Base-by-base conservation (phyloP, 2,329 filamentous ascomycete genomes). In the Hypoxylon sp. region DNA sequence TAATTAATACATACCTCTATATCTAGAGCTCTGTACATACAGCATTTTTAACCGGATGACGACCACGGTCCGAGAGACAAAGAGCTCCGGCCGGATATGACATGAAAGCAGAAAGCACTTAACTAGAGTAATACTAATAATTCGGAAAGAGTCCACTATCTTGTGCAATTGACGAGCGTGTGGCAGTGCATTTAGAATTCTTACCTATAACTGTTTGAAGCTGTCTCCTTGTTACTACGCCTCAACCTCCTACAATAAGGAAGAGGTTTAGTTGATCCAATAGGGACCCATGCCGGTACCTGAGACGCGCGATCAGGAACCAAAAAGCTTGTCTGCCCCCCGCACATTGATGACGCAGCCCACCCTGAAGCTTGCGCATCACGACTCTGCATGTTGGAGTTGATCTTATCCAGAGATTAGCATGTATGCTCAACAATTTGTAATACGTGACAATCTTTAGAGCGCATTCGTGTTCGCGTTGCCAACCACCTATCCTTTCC, bases 121-220 rank as follows among this genome's bases (percentile, higher is more conserved):
- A 71, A 51, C 35, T 70, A 70, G 64, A 70, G 37, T 68, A 70
- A 65, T 70, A 65, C 44, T 70, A 68, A 65, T 70, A 62, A 65
- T 50, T 31, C 19, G 42, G 42, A 29, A 29, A 57, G 35, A 17
- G 19, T 17, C 11, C 13, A 42, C 27, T 21, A 56, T 57, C 15
- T 29, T 29, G 19, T 44, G 17, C 37, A 44, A 42, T 32, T 27
- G 21, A 39, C 8, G 17, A 35, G 19, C 31, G 3, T 15, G 46
- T 54, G 19, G 29, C 48, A 48, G 27, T 50, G 32, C n/a, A 19
- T 50, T n/a, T 50, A 29, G 19, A 55, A 11, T 42, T 47, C 37
- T 53, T 37, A 27, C 24, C 24, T 27, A 27, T 27, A 13, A 50
- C 8, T 48, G 47, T 31, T 58, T 58, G 54, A 58, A 64, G 37